Base-by-base conservation (phyloP, 768 basidiomycete genomes). In the Pleurotus eryngii region DNA sequence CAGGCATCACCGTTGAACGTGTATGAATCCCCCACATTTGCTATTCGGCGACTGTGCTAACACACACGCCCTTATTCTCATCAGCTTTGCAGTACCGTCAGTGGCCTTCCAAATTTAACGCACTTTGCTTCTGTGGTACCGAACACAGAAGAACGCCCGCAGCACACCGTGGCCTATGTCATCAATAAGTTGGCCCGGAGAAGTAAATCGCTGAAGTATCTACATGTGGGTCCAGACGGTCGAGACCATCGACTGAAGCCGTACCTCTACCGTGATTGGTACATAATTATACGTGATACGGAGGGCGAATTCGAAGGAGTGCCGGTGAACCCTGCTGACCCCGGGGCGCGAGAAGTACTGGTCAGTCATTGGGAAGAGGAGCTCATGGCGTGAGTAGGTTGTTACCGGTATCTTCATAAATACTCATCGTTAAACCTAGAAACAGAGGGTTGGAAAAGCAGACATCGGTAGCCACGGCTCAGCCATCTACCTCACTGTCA, bases 61-160 rank as follows among this genome's bases (percentile, higher is more conserved):
- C 30, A 35, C 30, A 35, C 8, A 45, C 5, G 24, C 37, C 12
- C 0, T 15, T 53, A 15, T 37, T 40, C 17, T 7, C 4, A 37
- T 20, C 15, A 54, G 51, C 27, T 54, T 35, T 54, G 51, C 37
- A 54, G 9, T 24, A 24, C 24, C 7, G 37, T 54, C 6, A 22
- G 22, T 4, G 15, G 38, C 22, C 39, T 54, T 42, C 51, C 37
- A 3, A 15, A 39, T 38, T 26, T 54, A 12, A 54, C 35, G 15
- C 39, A 54, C 26, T 42, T 54, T 24, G 51, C 51, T 42, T 54
- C 51, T 24, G 51, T 54, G 14, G 51, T 54, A 26, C 51, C 51
- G 18, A 54, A 54, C 20, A 54, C 51, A 17, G 51, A 54, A 26
- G 51, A 54, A 22, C 51, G 51, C 15, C 38, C 51, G 4, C 39